Percentiles rank a stretch among this genome's conserved stretches.
Conservation (phyloP, 768 basidiomycete genomes). For the Peribolospora kevripleyi region DNA sequence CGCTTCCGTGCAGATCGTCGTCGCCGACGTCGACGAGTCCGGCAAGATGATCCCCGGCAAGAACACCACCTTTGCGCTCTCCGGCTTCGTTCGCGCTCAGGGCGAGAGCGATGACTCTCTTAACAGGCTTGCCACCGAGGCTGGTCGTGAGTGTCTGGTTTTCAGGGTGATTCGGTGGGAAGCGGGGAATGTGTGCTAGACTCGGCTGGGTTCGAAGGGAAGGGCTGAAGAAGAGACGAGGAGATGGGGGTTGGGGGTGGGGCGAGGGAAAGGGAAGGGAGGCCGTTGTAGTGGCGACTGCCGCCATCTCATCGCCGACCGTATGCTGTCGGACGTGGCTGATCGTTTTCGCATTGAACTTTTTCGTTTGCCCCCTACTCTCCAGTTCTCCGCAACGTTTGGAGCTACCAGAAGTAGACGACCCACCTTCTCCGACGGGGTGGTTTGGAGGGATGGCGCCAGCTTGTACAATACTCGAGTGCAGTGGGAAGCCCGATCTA, state of each 20-base stretch:
- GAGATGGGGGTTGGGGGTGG: neutral
- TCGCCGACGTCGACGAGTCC: constrained; percentile 76
- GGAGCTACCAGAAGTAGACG: constrained; percentile 76
- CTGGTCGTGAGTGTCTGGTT: constrained; percentile 46
- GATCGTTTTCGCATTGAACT: neutral
- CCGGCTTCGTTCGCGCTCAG: constrained; percentile 75
- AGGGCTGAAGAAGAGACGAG: too few species aligned
- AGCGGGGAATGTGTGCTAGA: neutral
- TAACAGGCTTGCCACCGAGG: constrained; percentile 85
- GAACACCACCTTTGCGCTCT: constrained; percentile 70
- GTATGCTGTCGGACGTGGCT: neutral
- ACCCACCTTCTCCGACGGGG: neutral
- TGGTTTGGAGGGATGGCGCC: too few species aligned
- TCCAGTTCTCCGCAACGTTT: constrained; percentile 80
- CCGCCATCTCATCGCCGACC: too few species aligned
- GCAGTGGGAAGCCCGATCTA: too few species aligned
- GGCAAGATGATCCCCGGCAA: constrained; percentile 40
- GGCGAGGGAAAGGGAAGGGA: neutral
- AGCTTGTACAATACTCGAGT: too few species aligned
- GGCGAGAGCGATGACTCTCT: constrained; percentile 91
- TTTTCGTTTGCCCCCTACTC: constrained; percentile 5
- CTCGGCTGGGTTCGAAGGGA: too few species aligned
- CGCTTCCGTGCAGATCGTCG: constrained; percentile 87
- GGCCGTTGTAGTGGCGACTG: neutral
- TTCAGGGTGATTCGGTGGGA: neutral